Percentiles rank a stretch among this genome's conserved stretches.
Conservation (phyloP, 441 rosid species). For the Manihot esculenta region DNA sequence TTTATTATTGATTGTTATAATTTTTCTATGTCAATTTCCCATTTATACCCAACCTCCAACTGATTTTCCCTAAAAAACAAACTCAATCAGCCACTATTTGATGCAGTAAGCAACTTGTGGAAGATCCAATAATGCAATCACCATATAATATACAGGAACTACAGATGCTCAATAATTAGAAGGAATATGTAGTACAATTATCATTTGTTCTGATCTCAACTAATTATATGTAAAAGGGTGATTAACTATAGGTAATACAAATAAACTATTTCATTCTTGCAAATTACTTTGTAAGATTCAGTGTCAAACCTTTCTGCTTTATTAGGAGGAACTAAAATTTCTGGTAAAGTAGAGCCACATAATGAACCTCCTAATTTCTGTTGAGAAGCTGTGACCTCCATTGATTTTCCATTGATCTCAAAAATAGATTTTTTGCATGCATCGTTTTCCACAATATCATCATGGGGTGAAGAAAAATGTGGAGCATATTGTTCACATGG, state of each 20-base stretch:
- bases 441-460: slow-evolving; percentile 39
- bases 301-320: slow-evolving; percentile 68
- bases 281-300: slow-evolving; percentile 23
- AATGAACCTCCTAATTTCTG: slow-evolving; percentile 43
- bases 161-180: background rate
- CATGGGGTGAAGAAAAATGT: slow-evolving; percentile 41
- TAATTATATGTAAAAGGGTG: background rate
- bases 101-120: background rate
- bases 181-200: background rate
- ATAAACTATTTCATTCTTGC: slow-evolving; percentile 13
- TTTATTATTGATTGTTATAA: background rate
- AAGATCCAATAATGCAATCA: background rate
- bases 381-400: slow-evolving; percentile 38
- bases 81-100: background rate
- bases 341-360: slow-evolving; percentile 33
- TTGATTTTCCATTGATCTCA: slow-evolving; percentile 42
- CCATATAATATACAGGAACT: background rate
- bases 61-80: background rate
- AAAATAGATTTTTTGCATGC: slow-evolving; percentile 37
- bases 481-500: slow-evolving; percentile 42
- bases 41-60: background rate
- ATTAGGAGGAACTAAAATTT: slow-evolving; percentile 29
- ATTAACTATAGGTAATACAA: background rate
- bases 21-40: background rate
- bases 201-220: background rate